A percentile compares a stretch with the other conserved stretches of the same genome.
phyloP scores from a whole-genome alignment of 257 asterid genomes.

The Scutellaria minor region DNA sequence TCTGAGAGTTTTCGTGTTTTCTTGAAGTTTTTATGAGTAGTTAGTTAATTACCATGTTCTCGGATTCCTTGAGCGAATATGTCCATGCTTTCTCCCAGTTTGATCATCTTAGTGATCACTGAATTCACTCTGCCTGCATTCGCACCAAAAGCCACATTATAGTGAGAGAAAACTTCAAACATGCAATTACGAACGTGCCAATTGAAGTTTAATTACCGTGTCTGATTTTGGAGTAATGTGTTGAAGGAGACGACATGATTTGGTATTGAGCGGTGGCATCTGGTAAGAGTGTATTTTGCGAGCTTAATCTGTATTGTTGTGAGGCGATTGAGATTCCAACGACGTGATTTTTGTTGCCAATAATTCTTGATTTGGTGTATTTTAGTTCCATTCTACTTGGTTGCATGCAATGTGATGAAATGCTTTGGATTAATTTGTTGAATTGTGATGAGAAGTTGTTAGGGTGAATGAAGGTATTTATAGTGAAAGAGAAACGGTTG shows the following conservation, averaged over 20 bases:
- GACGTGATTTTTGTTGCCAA: constrained; percentile 34
- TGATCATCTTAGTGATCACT: constrained; percentile 47
- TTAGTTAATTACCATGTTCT: constrained; percentile 36
- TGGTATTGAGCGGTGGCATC: constrained; percentile 40
- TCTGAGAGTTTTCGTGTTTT: background rate
- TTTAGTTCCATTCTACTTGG: constrained; percentile 30
- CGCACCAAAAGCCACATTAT: background rate
- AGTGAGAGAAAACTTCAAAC: background rate
- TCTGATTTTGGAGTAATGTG: constrained; percentile 41
- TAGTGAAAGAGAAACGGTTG: constrained; percentile 7
- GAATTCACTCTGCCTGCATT: constrained; percentile 47
- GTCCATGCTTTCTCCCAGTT: constrained; percentile 42
- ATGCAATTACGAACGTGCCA: no score
- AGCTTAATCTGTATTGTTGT: no score
- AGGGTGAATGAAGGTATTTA: constrained; percentile 10
- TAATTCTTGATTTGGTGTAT: constrained; percentile 24
- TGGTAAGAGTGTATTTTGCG: constrained; percentile 31
- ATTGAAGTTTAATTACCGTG: constrained; percentile 19
- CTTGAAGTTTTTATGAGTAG: background rate
- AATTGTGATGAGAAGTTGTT: background rate
- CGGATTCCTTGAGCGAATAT: constrained; percentile 39
- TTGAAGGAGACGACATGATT: constrained; percentile 43
- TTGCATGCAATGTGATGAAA: no score
- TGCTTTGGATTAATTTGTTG: no score
- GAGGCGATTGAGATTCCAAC: constrained; percentile 47